Conservation (phyloP, 176 grass and related monocot genomes). For the Bolboschoenus planiculmis region DNA sequence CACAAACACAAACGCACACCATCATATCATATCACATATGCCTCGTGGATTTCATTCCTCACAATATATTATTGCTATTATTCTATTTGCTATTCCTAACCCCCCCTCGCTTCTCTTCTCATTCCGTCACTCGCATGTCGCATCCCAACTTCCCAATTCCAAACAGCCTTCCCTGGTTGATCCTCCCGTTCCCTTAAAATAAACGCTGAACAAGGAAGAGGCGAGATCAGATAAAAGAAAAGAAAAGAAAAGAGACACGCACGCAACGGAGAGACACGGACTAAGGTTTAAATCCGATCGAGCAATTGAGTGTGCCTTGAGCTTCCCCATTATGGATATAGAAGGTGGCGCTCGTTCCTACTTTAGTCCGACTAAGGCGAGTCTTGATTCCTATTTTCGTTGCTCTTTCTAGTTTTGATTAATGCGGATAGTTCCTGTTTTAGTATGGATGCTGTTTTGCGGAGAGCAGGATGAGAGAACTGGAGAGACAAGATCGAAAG, state of each 20-base stretch:
- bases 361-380: conserved; percentile 15
- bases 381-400: not conserved
- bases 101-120: not conserved
- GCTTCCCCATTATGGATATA: conserved; percentile 11
- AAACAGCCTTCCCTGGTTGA: conserved; percentile 26
- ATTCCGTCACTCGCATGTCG: not conserved
- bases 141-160: not conserved
- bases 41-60: not conserved
- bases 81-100: not conserved
- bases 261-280: not conserved
- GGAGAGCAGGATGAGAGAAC: not conserved
- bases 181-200: not conserved
- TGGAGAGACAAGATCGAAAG: not conserved
- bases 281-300: not conserved
- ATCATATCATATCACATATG: not conserved
- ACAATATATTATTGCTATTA: not conserved
- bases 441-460: not conserved
- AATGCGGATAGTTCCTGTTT: conserved; percentile 1
- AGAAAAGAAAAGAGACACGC: not conserved
- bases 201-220: no score
- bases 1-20: not conserved
- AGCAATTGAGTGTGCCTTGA: not conserved
- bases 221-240: not conserved
- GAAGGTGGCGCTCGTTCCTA: not conserved
- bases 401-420: not conserved